phyloP scores from a whole-genome alignment of 192 early-diverging fungal genomes.

The Borealophlyctis nickersoniae region DNA sequence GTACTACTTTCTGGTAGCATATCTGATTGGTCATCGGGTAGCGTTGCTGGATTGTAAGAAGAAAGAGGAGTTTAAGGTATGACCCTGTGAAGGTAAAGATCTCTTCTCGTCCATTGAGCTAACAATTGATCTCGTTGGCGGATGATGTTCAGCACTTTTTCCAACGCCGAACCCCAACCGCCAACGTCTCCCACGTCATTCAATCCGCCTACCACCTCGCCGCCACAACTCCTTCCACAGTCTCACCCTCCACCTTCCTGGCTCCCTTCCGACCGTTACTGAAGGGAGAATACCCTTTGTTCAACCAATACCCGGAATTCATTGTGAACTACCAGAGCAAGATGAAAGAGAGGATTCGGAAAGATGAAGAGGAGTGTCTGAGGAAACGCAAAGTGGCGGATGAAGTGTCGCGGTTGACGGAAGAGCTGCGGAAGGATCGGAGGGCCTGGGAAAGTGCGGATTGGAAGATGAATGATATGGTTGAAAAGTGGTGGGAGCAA shows the following conservation, averaged over 20 bases:
- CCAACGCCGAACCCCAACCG: slow-evolving; percentile 31
- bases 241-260: slow-evolving; percentile 33
- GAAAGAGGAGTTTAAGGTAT: slow-evolving; percentile 43
- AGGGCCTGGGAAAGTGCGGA: slow-evolving; percentile 44
- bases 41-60: slow-evolving; percentile 33
- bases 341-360: slow-evolving; percentile 45
- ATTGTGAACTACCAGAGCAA: slow-evolving; percentile 54
- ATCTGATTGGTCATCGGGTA: slow-evolving; percentile 31
- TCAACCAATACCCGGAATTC: slow-evolving; percentile 50
- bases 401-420: slow-evolving; percentile 36
- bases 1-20: slow-evolving; percentile 50
- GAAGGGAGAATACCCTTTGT: slow-evolving; percentile 49
- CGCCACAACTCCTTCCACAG: slow-evolving; percentile 29
- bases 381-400: slow-evolving; percentile 35
- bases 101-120: no score
- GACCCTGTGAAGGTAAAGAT: no score
- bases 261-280: slow-evolving; percentile 38
- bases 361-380: slow-evolving; percentile 48
- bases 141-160: slow-evolving; percentile 38
- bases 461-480: slow-evolving; percentile 53
- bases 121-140: background rate
- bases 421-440: slow-evolving; percentile 44
- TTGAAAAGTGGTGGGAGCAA: slow-evolving; percentile 52
- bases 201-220: slow-evolving; percentile 30
- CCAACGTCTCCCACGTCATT: slow-evolving; percentile 24